phyloP scores from a whole-genome alignment of 2,329 filamentous ascomycete genomes.

The Erysiphe pulchra region DNA sequence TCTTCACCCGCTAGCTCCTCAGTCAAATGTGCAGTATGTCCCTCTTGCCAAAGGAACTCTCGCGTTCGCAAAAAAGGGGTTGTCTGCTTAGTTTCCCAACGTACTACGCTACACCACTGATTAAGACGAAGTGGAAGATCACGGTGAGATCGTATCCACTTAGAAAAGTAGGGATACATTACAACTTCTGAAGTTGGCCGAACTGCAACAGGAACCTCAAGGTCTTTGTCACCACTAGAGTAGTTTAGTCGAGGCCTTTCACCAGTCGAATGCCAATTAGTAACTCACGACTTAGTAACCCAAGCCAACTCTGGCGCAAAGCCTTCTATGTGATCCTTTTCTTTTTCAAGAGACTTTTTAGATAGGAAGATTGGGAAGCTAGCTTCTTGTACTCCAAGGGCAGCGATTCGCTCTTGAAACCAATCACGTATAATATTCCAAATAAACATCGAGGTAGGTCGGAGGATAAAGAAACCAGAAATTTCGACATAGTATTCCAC shows the following conservation, averaged over 20 bases:
- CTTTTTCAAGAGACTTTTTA: conserved; percentile 47
- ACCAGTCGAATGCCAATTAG: conserved; percentile 4
- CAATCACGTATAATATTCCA: conserved; percentile 40
- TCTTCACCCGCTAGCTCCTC: conserved; percentile 60
- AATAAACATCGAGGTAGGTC: conserved; percentile 40
- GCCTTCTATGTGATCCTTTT: conserved; percentile 96
- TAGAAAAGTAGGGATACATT: conserved; percentile 90
- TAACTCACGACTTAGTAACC: conserved; percentile 52
- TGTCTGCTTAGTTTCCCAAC: conserved; percentile 92
- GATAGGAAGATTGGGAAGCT: conserved; percentile 95
- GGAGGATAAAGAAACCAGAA: conserved; percentile 89
- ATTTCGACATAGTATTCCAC: conserved; percentile 88
- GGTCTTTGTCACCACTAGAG: conserved; percentile 59
- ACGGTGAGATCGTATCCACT: conserved; percentile 91
- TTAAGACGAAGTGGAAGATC: conserved; percentile 86
- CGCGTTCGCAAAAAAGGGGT: conserved; percentile 72
- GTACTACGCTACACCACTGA: conserved; percentile 86
- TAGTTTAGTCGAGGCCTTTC: conserved; percentile 1
- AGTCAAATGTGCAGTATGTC: conserved; percentile 54
- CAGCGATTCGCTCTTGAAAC: conserved; percentile 57
- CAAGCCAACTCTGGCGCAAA: conserved; percentile 83
- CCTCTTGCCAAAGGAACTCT: conserved; percentile 97
- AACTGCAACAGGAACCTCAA: conserved; percentile 54
- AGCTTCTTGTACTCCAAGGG: conserved; percentile 77
- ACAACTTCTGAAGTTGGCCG: conserved; percentile 48